These are phyloP conservation scores for Penicillium sp. DNA, from an alignment of 2,329 filamentous ascomycete species.

Conservation along the genomic window DNA sequence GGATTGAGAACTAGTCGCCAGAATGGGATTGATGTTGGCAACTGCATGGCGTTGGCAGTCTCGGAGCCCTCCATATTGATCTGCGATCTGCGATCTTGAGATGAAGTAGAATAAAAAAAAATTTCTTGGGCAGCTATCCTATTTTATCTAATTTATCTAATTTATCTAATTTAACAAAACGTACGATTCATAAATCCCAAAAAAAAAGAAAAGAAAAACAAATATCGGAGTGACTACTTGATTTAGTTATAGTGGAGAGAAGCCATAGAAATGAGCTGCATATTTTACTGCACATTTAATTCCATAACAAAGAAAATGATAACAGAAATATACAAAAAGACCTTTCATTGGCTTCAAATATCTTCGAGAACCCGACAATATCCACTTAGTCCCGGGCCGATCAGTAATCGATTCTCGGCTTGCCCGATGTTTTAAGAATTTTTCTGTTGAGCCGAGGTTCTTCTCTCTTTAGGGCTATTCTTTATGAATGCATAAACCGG, in stretches of 20 bases:
- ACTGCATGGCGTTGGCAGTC: constrained; percentile 5
- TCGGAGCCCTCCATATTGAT: constrained; percentile 10
- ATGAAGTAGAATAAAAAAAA: not conserved
- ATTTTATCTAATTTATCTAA: not conserved
- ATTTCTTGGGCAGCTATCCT: not conserved
- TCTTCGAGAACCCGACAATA: not conserved
- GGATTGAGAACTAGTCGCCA: constrained; percentile 35
- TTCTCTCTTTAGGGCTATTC: not conserved
- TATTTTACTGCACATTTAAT: not conserved
- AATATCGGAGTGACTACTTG: not conserved
- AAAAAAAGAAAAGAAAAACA: not conserved
- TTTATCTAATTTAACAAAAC: not conserved
- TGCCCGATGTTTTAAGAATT: not conserved
- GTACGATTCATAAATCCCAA: not conserved
- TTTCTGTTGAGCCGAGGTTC: constrained; percentile 2
- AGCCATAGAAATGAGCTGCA: not conserved
- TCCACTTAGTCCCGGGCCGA: constrained; percentile 8
- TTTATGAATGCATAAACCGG: no score
- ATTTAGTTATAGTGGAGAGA: not conserved
- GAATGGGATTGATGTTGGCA: constrained; percentile 30
- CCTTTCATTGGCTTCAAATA: not conserved
- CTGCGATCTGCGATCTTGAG: not conserved
- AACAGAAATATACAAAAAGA: not conserved
- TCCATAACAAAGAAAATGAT: not conserved
- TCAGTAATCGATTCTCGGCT: constrained; percentile 6